Conservation (phyloP, 2,329 filamentous ascomycete species). For the Fusarium oligoseptatum region DNA sequence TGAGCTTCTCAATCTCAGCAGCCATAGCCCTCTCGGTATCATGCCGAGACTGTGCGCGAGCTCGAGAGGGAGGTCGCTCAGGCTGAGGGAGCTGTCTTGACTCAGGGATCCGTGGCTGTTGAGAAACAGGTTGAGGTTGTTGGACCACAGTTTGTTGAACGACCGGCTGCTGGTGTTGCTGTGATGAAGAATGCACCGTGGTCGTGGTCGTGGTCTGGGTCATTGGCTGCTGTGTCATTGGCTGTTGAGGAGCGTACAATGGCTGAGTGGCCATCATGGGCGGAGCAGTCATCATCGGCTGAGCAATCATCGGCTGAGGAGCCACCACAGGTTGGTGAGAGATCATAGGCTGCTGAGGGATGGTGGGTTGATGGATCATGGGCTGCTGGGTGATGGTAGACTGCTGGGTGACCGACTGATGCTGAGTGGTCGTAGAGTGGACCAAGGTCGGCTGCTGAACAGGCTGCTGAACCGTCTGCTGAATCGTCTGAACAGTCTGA, state of each 20-base stretch:
- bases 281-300: constrained; percentile 23
- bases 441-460: constrained; percentile 18
- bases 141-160: constrained; percentile 25
- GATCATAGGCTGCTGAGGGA: constrained; percentile 26
- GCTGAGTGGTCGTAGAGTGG: constrained; percentile 26
- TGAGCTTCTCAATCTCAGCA: constrained; percentile 41
- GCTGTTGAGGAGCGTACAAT: constrained; percentile 24
- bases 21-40: constrained; percentile 39
- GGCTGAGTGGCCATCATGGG: constrained; percentile 7
- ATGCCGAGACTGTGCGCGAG: constrained; percentile 37
- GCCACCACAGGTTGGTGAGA: constrained; percentile 34
- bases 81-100: constrained; percentile 30
- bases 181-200: constrained; percentile 25
- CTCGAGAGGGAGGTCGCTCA: constrained; percentile 27
- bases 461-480: constrained; percentile 2
- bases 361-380: constrained; percentile 29
- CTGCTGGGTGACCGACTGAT: constrained; percentile 21
- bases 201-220: constrained; percentile 1
- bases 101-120: constrained; percentile 31
- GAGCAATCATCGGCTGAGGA: constrained; percentile 34
- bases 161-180: constrained; percentile 22
- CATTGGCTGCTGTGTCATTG: constrained; percentile 22
- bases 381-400: constrained; percentile 31
- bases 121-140: constrained; percentile 14
- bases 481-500: not conserved